Conservation (phyloP, 1,284 basidiomycete genomes). For the Gomphus sp. region DNA sequence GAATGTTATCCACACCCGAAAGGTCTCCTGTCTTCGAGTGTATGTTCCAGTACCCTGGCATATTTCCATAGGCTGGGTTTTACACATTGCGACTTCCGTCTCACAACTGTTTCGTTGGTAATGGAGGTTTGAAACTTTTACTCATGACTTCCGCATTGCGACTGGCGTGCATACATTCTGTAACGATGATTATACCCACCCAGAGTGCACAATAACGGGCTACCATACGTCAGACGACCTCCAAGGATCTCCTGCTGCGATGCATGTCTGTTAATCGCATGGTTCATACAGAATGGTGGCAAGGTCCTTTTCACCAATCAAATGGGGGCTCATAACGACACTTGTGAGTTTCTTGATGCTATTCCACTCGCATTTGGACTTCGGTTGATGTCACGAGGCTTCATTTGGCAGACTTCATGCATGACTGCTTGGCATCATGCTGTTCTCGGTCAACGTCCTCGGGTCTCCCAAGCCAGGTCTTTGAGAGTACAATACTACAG, state of each 20-base stretch:
- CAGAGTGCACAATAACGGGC: not conserved
- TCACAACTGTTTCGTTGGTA: not conserved
- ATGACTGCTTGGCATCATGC: not conserved
- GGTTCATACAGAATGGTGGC: not conserved
- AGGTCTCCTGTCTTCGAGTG: too few relatives aligned
- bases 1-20: too few relatives aligned
- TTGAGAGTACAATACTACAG: not conserved
- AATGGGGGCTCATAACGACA: not conserved
- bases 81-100: not conserved
- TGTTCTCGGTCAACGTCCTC: not conserved
- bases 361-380: not conserved
- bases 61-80: not conserved
- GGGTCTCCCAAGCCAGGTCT: not conserved
- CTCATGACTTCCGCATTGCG: not conserved
- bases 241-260: too few relatives aligned
- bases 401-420: not conserved
- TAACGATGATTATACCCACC: not conserved
- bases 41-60: not conserved
- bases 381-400: not conserved
- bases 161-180: not conserved
- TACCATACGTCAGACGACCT: too few relatives aligned
- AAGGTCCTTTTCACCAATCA: not conserved
- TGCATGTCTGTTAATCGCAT: too few relatives aligned
- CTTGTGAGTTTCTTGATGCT: not conserved
- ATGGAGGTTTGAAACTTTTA: not conserved